Conservation (phyloP, 805 yeast species). For the Kazachstania kunashirensis region DNA sequence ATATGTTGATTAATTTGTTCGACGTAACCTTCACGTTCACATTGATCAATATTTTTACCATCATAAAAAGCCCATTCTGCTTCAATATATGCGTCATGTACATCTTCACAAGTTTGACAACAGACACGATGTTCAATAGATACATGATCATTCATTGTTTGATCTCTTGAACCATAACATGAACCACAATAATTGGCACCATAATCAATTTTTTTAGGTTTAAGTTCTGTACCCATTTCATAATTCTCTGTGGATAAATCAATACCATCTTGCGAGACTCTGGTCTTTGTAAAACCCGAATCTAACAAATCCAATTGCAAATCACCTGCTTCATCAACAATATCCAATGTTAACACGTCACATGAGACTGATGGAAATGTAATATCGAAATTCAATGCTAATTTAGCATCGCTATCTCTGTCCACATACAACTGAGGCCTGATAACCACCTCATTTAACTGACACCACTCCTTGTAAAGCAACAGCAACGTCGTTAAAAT, state of each 20-base stretch:
- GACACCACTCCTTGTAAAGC: constrained; percentile 63
- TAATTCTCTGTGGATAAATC: constrained; percentile 35
- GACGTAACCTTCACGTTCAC: constrained; percentile 84
- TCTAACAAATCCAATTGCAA: constrained; percentile 60
- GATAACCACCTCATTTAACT: constrained; percentile 56
- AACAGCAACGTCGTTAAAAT: constrained; percentile 50
- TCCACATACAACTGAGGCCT: constrained; percentile 86
- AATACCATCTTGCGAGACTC: constrained; percentile 43
- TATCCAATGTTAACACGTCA: constrained; percentile 68
- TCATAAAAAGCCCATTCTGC: constrained; percentile 84
- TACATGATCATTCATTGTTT: constrained; percentile 35
- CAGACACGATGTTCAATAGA: constrained; percentile 42
- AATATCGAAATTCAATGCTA: constrained; percentile 74
- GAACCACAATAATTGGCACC: constrained; percentile 59
- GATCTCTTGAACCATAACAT: constrained; percentile 78
- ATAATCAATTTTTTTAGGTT: constrained; percentile 17
- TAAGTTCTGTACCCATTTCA: constrained; percentile 34
- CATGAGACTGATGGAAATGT: constrained; percentile 83
- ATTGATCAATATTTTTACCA: constrained; percentile 78
- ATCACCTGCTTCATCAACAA: constrained; percentile 85
- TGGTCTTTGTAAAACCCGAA: constrained; percentile 61
- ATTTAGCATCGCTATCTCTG: constrained; percentile 60
- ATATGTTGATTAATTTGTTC: constrained; percentile 46
- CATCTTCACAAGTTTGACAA: constrained; percentile 80
- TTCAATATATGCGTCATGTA: constrained; percentile 66